phyloP scores from a whole-genome alignment of 1,139 yeast genomes.

The Pichia sp. region DNA sequence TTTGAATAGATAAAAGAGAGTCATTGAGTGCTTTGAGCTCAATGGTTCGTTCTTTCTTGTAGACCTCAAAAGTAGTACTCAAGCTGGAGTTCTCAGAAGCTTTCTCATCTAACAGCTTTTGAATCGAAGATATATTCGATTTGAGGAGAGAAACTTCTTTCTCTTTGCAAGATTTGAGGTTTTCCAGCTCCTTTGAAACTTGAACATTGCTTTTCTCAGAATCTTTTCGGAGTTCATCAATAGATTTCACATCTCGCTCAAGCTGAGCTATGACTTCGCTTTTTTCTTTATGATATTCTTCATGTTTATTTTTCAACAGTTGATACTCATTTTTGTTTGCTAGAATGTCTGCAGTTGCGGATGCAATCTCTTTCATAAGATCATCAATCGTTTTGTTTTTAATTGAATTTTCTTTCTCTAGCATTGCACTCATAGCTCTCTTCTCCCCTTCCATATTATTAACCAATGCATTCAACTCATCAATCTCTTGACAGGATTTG shows the following conservation, averaged over 20 bases:
- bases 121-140: not conserved
- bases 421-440: not conserved
- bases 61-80: not conserved
- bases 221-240: not conserved
- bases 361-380: not conserved
- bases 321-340: not conserved
- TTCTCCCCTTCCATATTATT: slow-evolving; percentile 2
- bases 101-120: slow-evolving; percentile 4
- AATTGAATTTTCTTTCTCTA: not conserved
- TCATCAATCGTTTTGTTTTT: slow-evolving; percentile 2
- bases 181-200: slow-evolving; percentile 5
- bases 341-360: not conserved
- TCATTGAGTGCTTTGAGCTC: slow-evolving; percentile 6
- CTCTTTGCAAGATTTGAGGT: slow-evolving; percentile 4
- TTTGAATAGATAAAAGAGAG: not conserved
- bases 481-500: not conserved
- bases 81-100: slow-evolving; percentile 1
- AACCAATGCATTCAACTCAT: not conserved
- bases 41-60: not conserved
- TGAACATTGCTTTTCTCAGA: not conserved
- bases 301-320: slow-evolving; percentile 1
- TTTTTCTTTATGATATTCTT: not conserved
- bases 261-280: not conserved
- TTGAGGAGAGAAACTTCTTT: slow-evolving; percentile 6
- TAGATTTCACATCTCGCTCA: not conserved